Evolutionary conservation across 2,329 filamentous ascomycete genomes (phyloP).

Genomic region (Aspergillus awamori): DNA sequence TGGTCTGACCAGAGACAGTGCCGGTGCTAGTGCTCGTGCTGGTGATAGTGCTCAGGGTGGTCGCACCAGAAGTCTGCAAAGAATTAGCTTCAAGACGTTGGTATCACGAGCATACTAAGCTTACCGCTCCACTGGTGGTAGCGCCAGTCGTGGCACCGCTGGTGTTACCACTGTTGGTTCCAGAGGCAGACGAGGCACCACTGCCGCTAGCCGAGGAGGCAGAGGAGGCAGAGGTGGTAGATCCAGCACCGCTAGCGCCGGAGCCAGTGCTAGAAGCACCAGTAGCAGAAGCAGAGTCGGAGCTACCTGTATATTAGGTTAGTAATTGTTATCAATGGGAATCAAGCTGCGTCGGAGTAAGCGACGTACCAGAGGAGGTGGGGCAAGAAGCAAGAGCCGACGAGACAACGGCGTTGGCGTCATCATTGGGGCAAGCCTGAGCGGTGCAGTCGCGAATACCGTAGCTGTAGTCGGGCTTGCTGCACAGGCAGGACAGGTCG

Average conservation of each 20-base stretch:
- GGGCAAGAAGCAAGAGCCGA: slow-evolving; percentile 42
- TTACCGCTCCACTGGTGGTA: slow-evolving; percentile 7
- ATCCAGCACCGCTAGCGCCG: slow-evolving; percentile 23
- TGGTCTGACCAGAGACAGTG: slow-evolving; percentile 13
- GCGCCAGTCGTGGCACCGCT: slow-evolving; percentile 9
- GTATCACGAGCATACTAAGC: not conserved
- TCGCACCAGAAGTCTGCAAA: slow-evolving; percentile 4
- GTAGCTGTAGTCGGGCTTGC: slow-evolving; percentile 43
- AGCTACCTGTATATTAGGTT: slow-evolving; percentile 19
- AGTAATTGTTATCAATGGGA: slow-evolving; percentile 4
- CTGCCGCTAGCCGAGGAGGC: slow-evolving; percentile 3
- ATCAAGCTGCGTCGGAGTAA: not conserved
- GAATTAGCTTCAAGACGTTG: not conserved
- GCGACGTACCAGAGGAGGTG: slow-evolving; percentile 26
- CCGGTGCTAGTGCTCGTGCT: slow-evolving; percentile 11
- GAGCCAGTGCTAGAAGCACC: slow-evolving; percentile 17
- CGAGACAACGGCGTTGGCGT: slow-evolving; percentile 35
- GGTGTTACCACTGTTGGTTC: slow-evolving; percentile 22
- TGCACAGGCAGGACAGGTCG: slow-evolving; percentile 47
- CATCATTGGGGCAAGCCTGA: slow-evolving; percentile 46
- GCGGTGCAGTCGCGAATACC: slow-evolving; percentile 52
- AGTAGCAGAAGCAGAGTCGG: slow-evolving; percentile 15
- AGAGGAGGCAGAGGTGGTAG: slow-evolving; percentile 15
- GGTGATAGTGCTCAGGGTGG: slow-evolving; percentile 10
- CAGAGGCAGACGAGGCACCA: slow-evolving; percentile 7